These are phyloP conservation scores for Candida cerambycidarum DNA, from an alignment of 805 yeast species.

Conservation along the genomic window DNA sequence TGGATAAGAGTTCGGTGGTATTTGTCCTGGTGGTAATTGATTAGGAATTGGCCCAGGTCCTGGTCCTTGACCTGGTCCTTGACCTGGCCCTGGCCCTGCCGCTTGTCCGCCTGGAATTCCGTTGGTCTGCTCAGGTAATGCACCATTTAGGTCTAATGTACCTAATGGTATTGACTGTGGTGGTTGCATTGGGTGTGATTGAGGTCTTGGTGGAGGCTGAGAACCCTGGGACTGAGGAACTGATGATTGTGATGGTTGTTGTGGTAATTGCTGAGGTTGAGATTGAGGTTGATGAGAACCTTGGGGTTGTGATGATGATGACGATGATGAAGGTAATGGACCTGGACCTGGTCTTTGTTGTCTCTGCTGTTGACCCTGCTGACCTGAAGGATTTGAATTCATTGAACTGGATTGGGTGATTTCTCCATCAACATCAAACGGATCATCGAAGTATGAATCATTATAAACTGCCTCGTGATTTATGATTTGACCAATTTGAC, in stretches of 20 bases:
- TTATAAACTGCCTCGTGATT: constrained; percentile 42
- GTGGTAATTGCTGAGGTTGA: constrained; percentile 2
- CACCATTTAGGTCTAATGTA: neutral
- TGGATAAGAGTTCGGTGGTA: neutral
- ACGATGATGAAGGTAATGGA: too few relatives aligned
- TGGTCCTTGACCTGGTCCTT: neutral
- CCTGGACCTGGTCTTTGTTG: neutral
- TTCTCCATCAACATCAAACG: constrained; percentile 9
- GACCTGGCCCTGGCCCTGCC: neutral
- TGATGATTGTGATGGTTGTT: neutral
- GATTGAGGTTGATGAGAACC: constrained; percentile 6
- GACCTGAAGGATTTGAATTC: neutral
- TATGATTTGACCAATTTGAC: constrained; percentile 77
- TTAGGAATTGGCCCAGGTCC: neutral
- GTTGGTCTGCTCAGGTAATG: neutral
- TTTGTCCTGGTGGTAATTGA: neutral
- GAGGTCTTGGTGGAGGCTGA: constrained; percentile 3
- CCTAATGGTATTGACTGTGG: neutral
- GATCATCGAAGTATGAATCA: constrained; percentile 11
- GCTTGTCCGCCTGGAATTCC: neutral
- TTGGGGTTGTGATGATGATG: too few relatives aligned
- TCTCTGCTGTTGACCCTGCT: too few relatives aligned
- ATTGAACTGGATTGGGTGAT: constrained; percentile 1
- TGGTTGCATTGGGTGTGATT: neutral
- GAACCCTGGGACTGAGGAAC: neutral